Evolutionary conservation across 2,329 filamentous ascomycete genomes (phyloP).

Genomic region (Akanthomyces lecanii): DNA sequence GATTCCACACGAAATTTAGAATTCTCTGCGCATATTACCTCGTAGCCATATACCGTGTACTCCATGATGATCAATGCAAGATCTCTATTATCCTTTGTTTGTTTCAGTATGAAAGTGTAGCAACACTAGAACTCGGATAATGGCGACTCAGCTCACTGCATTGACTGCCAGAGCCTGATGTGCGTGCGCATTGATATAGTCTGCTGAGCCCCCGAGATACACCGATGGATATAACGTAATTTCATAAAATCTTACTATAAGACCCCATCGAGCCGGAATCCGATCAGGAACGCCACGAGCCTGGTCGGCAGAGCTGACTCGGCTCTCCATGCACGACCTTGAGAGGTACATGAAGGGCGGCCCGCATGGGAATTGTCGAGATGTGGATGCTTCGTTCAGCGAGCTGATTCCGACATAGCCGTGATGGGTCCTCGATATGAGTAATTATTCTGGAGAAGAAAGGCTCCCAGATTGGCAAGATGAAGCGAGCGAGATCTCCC

Average conservation of each 20-base stretch:
- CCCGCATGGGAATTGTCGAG: background rate
- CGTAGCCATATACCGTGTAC: constrained; percentile 4
- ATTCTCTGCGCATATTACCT: background rate
- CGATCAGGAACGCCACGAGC: background rate
- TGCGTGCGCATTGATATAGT: background rate
- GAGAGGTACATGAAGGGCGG: background rate
- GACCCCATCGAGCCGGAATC: background rate
- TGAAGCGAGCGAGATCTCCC: background rate
- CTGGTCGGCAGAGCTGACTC: background rate
- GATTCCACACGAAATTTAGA: no score
- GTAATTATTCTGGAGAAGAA: background rate
- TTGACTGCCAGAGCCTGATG: background rate
- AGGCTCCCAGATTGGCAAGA: background rate
- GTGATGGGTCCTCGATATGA: background rate
- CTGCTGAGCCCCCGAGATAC: background rate
- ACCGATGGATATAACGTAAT: background rate
- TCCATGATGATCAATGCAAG: background rate
- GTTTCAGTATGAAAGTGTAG: background rate
- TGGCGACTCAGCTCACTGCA: background rate
- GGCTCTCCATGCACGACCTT: background rate
- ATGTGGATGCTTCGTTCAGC: background rate
- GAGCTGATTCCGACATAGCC: constrained; percentile 4
- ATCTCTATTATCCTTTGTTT: background rate
- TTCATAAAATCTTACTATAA: background rate
- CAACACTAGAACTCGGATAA: background rate